phyloP scores from a whole-genome alignment of 257 asterid genomes.

The Solanum etuberosum region DNA sequence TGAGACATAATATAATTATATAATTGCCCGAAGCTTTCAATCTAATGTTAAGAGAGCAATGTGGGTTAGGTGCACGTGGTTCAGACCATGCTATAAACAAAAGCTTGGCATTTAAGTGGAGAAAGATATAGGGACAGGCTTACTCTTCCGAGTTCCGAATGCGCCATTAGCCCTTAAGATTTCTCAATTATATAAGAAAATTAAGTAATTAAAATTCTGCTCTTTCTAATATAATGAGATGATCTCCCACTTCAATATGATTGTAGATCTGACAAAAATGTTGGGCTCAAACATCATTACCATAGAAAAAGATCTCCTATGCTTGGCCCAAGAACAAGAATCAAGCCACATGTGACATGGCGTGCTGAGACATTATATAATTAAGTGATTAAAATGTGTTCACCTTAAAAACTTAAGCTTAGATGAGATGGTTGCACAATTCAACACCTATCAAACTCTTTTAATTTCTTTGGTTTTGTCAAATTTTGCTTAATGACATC shows the following conservation, averaged over 20 bases:
- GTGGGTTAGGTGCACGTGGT: not conserved
- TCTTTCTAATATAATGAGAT: not conserved
- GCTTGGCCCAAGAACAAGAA: not conserved
- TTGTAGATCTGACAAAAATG: not conserved
- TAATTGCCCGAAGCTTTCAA: not conserved
- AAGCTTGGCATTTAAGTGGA: not conserved
- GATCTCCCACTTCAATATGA: not conserved
- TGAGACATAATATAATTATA: not conserved
- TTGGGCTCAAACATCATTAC: not conserved
- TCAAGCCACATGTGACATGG: not conserved
- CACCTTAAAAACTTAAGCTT: not conserved
- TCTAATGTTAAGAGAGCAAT: not conserved
- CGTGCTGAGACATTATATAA: not conserved
- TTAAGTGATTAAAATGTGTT: not conserved
- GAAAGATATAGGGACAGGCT: not conserved
- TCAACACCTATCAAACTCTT: not conserved
- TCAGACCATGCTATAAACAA: not conserved
- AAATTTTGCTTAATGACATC: not conserved
- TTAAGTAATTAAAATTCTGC: not conserved
- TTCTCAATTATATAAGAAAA: not conserved
- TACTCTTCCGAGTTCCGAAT: not conserved
- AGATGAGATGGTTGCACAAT: not conserved
- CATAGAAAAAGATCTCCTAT: not conserved
- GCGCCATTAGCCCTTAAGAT: not conserved
- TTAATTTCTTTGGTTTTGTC: not conserved